Conservation (phyloP, 2,329 filamentous ascomycete species). For the Pestalotiopsis sp. region DNA sequence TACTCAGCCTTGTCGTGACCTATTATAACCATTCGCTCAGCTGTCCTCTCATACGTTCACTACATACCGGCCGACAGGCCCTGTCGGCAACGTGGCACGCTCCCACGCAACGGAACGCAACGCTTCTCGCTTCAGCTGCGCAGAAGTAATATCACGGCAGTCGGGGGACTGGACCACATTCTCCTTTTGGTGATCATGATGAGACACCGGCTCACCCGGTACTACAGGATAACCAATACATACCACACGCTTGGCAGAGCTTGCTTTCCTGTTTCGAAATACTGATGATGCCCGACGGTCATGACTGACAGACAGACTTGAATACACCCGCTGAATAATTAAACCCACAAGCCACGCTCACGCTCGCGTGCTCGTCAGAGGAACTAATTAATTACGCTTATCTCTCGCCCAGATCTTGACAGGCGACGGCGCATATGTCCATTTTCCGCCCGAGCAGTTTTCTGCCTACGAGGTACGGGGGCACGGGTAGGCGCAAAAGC, state of each 20-base stretch:
- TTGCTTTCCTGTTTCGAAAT: not conserved
- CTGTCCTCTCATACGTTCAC: not conserved
- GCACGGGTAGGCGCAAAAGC: not conserved
- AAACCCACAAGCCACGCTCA: not conserved
- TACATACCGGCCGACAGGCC: not conserved
- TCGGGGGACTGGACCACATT: not conserved
- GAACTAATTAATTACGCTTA: not conserved
- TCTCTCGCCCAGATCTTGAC: not conserved
- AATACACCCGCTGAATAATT: not conserved
- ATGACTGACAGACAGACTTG: not conserved
- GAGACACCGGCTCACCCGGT: not conserved
- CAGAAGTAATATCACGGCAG: not conserved
- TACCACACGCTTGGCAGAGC: not conserved
- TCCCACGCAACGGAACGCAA: slow-evolving; percentile 7
- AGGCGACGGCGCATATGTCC: not conserved
- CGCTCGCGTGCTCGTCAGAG: not conserved
- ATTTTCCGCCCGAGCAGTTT: not conserved
- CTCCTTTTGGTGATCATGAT: not conserved
- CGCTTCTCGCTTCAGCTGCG: slow-evolving; percentile 5
- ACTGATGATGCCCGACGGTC: not conserved
- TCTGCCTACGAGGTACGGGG: slow-evolving; percentile 8
- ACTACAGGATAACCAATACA: not conserved
- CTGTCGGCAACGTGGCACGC: slow-evolving; percentile 14
- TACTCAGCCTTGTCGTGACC: slow-evolving; percentile 6
- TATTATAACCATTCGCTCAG: not conserved